These are phyloP conservation scores for Arachnomyces sp. DNA, from an alignment of 2,329 filamentous ascomycete genomes.

Conservation along the genomic window DNA sequence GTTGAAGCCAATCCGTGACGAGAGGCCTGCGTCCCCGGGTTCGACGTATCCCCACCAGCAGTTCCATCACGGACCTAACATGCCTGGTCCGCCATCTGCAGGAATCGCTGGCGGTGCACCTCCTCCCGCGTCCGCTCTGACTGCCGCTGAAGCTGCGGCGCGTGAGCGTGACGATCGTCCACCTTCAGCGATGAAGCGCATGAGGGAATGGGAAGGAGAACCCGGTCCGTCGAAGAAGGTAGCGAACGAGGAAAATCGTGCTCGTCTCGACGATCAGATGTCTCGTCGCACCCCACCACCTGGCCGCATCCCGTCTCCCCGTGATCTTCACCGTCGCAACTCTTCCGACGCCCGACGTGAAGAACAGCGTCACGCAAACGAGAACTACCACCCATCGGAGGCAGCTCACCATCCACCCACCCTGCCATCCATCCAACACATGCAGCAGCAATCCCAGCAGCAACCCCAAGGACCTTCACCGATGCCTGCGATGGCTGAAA, in stretches of 20 bases:
- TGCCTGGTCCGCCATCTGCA: constrained; percentile 34
- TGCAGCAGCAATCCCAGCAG: constrained; percentile 26
- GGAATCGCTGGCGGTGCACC: constrained; percentile 64
- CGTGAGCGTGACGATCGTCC: constrained; percentile 67
- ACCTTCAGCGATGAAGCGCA: constrained; percentile 71
- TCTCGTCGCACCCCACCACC: constrained; percentile 63
- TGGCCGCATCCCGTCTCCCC: constrained; percentile 54
- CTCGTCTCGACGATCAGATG: constrained; percentile 75
- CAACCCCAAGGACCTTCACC: constrained; percentile 44
- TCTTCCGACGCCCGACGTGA: constrained; percentile 64
- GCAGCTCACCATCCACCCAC: constrained; percentile 75
- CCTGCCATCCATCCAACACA: constrained; percentile 44
- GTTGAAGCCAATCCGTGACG: constrained; percentile 73
- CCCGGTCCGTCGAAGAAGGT: constrained; percentile 65
- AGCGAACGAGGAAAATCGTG: constrained; percentile 78
- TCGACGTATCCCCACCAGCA: constrained; percentile 75
- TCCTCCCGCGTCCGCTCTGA: constrained; percentile 56
- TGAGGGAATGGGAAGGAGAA: constrained; percentile 90
- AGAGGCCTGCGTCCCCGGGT: constrained; percentile 83
- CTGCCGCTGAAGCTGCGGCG: constrained; percentile 60
- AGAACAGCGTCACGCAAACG: constrained; percentile 64
- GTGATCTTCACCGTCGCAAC: constrained; percentile 64
- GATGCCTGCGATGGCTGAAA: constrained; percentile 50
- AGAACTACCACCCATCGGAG: constrained; percentile 85
- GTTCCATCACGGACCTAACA: constrained; percentile 67